Evolutionary conservation across 2,329 filamentous ascomycete genomes (phyloP), one percentile per base, ranked within the genome.

Genomic region (Alternaria brassicae): DNA sequence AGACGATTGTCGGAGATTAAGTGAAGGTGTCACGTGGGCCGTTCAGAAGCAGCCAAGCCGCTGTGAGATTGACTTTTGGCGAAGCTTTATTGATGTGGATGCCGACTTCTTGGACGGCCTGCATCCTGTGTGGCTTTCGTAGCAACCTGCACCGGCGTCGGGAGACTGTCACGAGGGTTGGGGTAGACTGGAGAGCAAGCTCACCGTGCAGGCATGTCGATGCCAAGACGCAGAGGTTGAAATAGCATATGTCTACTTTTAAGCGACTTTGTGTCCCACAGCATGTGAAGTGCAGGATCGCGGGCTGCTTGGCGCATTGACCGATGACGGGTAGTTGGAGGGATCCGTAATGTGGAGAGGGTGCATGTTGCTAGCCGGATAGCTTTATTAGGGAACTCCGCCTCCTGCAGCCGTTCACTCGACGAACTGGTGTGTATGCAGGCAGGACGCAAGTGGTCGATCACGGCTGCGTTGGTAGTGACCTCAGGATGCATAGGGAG

Each of bases 31-130:
- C 0, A 78, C 78, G 19, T 84, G 80, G 72, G 76, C 76, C n/a
- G 68, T 84, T 17, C 80, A 82, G 72, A 83, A 79, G 7, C 77
- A 77, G 65, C 36, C 36, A 7, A 81, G 82, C 82, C 73, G 80
- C 54, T 63, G 80, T 58, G 83, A 85, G 76, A 73, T 84, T 39
- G 82, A 85, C 71, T 76, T 83, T 42, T 83, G 81, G 81, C 80
- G 79, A 71, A 84, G 81, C 61, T 84, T 84, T 72, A 71, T 84
- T 6, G 80, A 82, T 67, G 81, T 85, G 0, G 79, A 81, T 60
- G 39, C 79, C 28, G 68, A 62, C 21, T 83, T 84, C 63, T 63
- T 84, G 69, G 78, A 81, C 61, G 69, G 64, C 0, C 60, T 84
- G 71, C 71, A 82, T 63, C 66, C 71, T 60, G 70, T 67, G 55